Evolutionary conservation across 1,284 basidiomycete genomes (phyloP).

Genomic region (Tranzscheliella williamsii): DNA sequence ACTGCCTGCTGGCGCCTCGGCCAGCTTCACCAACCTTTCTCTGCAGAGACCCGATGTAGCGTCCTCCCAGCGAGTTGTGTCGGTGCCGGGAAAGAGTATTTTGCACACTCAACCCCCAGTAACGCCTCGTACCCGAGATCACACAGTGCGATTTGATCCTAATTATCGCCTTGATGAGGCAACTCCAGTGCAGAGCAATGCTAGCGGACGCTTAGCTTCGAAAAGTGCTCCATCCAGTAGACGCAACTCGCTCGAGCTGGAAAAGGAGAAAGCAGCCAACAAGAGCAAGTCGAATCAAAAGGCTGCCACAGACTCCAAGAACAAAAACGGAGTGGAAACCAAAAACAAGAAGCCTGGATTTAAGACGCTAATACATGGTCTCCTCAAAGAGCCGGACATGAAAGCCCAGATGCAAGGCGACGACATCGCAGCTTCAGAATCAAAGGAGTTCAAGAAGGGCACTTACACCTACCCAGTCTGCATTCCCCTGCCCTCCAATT

Average conservation of each 20-base stretch:
- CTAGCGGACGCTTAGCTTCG: not conserved
- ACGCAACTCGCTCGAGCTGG: constrained; percentile 16
- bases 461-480: constrained; percentile 93
- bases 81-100: constrained; percentile 26
- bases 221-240: constrained; percentile 18
- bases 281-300: constrained; percentile 9
- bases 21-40: too few species aligned
- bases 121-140: constrained; percentile 13
- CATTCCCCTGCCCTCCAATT: constrained; percentile 77
- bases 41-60: too few species aligned
- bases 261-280: constrained; percentile 4
- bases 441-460: constrained; percentile 89
- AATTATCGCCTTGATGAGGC: constrained; percentile 22
- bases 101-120: constrained; percentile 13
- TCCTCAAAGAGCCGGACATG: constrained; percentile 35
- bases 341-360: constrained; percentile 28
- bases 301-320: constrained; percentile 9
- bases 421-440: constrained; percentile 64
- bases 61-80: too few species aligned
- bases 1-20: too few species aligned
- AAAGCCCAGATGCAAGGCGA: constrained; percentile 8
- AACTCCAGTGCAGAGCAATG: not conserved
- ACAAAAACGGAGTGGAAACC: constrained; percentile 1
- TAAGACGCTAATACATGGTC: constrained; percentile 36
- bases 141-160: constrained; percentile 34